phyloP scores from a whole-genome alignment of 2,329 filamentous ascomycete genomes.

The Pestalotiopsis sp. region DNA sequence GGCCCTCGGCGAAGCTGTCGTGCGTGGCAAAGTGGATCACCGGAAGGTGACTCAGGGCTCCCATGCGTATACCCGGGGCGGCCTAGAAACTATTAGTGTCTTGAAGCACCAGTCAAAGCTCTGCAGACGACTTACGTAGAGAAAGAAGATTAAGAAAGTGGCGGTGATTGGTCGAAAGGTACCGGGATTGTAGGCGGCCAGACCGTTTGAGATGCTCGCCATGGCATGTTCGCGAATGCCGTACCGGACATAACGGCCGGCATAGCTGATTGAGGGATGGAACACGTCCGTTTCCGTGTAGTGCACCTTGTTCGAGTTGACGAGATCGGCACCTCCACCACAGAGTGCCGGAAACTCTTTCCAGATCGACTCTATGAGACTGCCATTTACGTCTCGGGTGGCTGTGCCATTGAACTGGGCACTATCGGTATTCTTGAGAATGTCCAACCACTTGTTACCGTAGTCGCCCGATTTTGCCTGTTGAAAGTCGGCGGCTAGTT shows the following conservation, averaged over 20 bases:
- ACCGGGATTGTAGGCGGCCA: conserved; percentile 54
- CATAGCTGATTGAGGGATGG: conserved; percentile 19
- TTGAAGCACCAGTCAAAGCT: background rate
- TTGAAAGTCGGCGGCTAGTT: background rate
- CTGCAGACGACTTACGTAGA: conserved; percentile 26
- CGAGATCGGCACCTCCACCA: background rate
- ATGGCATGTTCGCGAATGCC: conserved; percentile 66
- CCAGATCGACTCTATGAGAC: background rate
- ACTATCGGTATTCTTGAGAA: background rate
- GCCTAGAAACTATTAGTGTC: conserved; percentile 19
- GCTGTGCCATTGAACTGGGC: background rate
- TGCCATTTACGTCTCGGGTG: background rate
- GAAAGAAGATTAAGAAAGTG: conserved; percentile 61
- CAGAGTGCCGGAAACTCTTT: background rate
- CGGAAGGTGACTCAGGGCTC: conserved; percentile 49
- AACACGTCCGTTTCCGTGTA: conserved; percentile 13
- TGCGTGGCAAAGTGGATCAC: conserved; percentile 56
- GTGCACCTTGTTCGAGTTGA: background rate
- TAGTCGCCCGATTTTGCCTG: background rate
- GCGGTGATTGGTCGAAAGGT: conserved; percentile 57
- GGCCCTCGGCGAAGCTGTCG: conserved; percentile 55
- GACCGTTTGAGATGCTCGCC: conserved; percentile 58
- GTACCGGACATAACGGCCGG: conserved; percentile 41
- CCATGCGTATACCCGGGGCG: conserved; percentile 56
- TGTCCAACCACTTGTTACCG: background rate